These are phyloP conservation scores for Penicillium sp. DNA, from an alignment of 2,329 filamentous ascomycete species.

Conservation along the genomic window DNA sequence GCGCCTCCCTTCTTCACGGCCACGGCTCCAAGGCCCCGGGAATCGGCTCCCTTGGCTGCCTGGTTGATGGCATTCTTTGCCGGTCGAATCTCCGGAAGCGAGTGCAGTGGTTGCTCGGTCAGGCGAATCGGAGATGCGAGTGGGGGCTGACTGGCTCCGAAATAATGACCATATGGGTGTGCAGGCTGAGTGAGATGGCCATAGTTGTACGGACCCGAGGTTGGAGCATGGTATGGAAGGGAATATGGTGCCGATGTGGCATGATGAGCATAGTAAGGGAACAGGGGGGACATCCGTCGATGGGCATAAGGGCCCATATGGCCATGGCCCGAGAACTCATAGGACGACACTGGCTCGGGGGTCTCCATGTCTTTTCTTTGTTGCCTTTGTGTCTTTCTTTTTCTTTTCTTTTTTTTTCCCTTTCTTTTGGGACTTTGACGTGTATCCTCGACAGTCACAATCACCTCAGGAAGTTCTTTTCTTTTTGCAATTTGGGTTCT, in stretches of 20 bases:
- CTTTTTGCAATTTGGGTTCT: constrained; percentile 2
- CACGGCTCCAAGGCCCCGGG: neutral
- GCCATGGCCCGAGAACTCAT: constrained; percentile 40
- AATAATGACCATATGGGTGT: constrained; percentile 36
- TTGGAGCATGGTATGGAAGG: constrained; percentile 37
- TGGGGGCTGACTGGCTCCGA: constrained; percentile 31
- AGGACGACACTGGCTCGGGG: constrained; percentile 39
- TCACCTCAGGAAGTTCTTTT: neutral
- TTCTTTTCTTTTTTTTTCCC: neutral
- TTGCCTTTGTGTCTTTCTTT: neutral
- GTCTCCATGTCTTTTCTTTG: constrained; percentile 36
- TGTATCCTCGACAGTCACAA: too few species aligned
- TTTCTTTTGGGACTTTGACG: neutral
- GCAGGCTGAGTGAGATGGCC: constrained; percentile 33
- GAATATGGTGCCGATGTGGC: constrained; percentile 36
- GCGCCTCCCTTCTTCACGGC: constrained; percentile 13
- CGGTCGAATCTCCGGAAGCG: constrained; percentile 38
- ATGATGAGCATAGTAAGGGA: constrained; percentile 41
- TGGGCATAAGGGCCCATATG: constrained; percentile 34
- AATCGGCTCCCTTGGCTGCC: constrained; percentile 18
- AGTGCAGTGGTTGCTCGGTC: constrained; percentile 32
- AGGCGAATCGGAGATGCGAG: constrained; percentile 30
- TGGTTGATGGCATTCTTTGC: constrained; percentile 39
- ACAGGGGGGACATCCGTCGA: constrained; percentile 40
- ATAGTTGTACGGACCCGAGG: constrained; percentile 32